A percentile compares a stretch with the other conserved stretches of the same genome.
Conservation (phyloP, 2,329 filamentous ascomycete species). For the Ilyonectria mors-panacis region DNA sequence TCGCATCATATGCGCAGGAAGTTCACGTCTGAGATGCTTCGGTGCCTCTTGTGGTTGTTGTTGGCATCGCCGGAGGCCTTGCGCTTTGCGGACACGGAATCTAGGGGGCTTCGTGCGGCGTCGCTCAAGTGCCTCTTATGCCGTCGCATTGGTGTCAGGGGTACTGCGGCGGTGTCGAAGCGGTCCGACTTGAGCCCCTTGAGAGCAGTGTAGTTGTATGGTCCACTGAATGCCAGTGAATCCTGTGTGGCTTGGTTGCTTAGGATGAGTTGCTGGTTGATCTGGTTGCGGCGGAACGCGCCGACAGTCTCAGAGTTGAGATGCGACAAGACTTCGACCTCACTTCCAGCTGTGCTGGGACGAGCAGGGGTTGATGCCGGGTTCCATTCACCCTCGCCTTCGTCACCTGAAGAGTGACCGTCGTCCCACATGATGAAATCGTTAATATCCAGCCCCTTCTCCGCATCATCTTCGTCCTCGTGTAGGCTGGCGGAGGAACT, state of each 20-base stretch:
- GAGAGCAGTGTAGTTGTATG: slow-evolving; percentile 72
- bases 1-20: slow-evolving; percentile 60
- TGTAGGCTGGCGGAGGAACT: slow-evolving; percentile 56
- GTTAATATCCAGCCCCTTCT: slow-evolving; percentile 75
- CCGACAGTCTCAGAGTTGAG: slow-evolving; percentile 78
- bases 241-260: slow-evolving; percentile 74
- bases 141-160: slow-evolving; percentile 77
- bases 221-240: slow-evolving; percentile 73
- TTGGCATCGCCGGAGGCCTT: slow-evolving; percentile 65
- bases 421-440: slow-evolving; percentile 81
- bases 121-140: slow-evolving; percentile 65
- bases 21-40: slow-evolving; percentile 72
- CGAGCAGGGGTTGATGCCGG: slow-evolving; percentile 67
- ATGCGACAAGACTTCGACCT: slow-evolving; percentile 69
- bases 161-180: slow-evolving; percentile 75
- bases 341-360: slow-evolving; percentile 63
- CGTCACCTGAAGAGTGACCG: slow-evolving; percentile 72
- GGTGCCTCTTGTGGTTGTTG: slow-evolving; percentile 68
- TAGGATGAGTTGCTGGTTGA: slow-evolving; percentile 72
- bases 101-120: slow-evolving; percentile 65
- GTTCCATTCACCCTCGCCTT: slow-evolving; percentile 66
- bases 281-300: slow-evolving; percentile 81
- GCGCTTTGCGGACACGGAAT: slow-evolving; percentile 66
- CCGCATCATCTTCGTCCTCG: slow-evolving; percentile 75
- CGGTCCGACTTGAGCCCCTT: slow-evolving; percentile 76